These are phyloP conservation scores for Trichocomaceae sp. DNA, from an alignment of 2,329 filamentous ascomycete species.

Conservation along the genomic window DNA sequence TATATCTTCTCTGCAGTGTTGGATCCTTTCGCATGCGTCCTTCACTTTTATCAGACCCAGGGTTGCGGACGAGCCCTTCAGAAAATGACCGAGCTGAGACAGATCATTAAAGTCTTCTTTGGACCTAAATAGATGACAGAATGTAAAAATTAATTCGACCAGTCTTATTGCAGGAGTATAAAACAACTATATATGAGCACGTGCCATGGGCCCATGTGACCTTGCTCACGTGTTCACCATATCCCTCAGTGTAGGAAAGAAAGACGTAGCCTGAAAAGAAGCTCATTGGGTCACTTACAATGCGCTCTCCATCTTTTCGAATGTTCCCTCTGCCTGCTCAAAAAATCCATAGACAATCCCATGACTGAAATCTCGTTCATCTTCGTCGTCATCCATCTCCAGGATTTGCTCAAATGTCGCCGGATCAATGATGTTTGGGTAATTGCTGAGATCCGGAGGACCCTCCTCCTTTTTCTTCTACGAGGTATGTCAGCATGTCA, in stretches of 20 bases:
- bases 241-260: neutral
- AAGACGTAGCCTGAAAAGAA: neutral
- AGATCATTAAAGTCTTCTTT: slow-evolving; percentile 62
- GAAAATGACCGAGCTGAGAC: slow-evolving; percentile 82
- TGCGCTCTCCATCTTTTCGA: slow-evolving; percentile 71
- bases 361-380: slow-evolving; percentile 79
- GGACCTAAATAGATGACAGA: slow-evolving; percentile 39
- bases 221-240: slow-evolving; percentile 9
- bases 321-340: slow-evolving; percentile 80
- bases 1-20: slow-evolving; percentile 75
- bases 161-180: neutral
- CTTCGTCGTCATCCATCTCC: slow-evolving; percentile 92
- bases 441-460: slow-evolving; percentile 50
- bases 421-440: slow-evolving; percentile 70
- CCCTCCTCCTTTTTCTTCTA: slow-evolving; percentile 27
- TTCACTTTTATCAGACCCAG: slow-evolving; percentile 85
- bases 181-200: slow-evolving; percentile 2
- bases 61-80: slow-evolving; percentile 95
- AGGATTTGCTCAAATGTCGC: slow-evolving; percentile 88
- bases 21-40: slow-evolving; percentile 93
- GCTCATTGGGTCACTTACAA: slow-evolving; percentile 58
- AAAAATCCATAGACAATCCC: slow-evolving; percentile 91
- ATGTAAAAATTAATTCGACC: neutral
- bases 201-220: slow-evolving; percentile 2
- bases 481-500: neutral